Evolutionary conservation across 2,329 filamentous ascomycete genomes (phyloP).

Genomic region (Penicillium sp.): DNA sequence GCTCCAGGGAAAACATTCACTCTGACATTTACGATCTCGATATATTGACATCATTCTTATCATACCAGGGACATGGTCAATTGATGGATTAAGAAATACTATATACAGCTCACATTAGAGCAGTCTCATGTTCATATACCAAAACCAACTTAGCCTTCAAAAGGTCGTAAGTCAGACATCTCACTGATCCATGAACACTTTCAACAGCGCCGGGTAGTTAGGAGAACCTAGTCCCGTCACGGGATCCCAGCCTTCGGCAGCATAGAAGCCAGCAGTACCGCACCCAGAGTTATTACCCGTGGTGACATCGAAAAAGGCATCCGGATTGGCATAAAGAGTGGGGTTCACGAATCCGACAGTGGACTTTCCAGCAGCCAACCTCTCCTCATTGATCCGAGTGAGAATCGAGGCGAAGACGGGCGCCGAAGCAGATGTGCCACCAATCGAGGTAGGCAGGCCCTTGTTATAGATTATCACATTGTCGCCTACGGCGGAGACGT

Average conservation of each 20-base stretch:
- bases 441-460: constrained; percentile 22
- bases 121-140: background rate
- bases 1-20: too few species aligned
- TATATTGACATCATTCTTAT: background rate
- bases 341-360: constrained; percentile 58
- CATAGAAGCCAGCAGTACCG: constrained; percentile 29
- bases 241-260: constrained; percentile 31
- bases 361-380: constrained; percentile 51
- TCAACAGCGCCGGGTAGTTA: constrained; percentile 33
- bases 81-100: background rate
- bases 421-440: constrained; percentile 48
- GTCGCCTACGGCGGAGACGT: constrained; percentile 39
- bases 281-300: constrained; percentile 33
- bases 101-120: background rate
- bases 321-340: constrained; percentile 30
- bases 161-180: background rate
- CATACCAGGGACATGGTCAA: background rate
- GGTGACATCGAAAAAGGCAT: constrained; percentile 34
- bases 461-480: constrained; percentile 32
- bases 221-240: constrained; percentile 38
- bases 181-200: constrained; percentile 28
- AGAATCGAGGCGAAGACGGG: constrained; percentile 58
- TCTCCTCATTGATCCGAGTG: constrained; percentile 55
- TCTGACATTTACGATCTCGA: too few species aligned
- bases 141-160: background rate